Base-by-base conservation (phyloP, 1,284 basidiomycete genomes). In the Sporisorium iseilematis-ciliati region DNA sequence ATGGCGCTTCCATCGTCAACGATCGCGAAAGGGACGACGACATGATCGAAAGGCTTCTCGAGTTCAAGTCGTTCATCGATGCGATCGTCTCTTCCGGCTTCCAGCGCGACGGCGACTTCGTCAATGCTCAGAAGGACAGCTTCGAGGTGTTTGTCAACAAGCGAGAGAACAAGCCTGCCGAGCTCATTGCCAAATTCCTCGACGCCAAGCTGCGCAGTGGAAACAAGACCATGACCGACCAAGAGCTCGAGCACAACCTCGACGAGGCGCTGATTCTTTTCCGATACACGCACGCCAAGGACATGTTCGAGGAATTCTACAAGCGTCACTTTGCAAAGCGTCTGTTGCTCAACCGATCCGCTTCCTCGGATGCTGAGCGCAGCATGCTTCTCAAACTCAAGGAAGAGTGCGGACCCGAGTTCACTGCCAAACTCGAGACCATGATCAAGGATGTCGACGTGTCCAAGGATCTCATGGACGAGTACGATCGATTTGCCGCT, bases 101-200 rank as follows among this genome's bases (percentile, higher is more conserved):
- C 57, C 48, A 52, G 56, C 62, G 63, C 14, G 82, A 85, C 29
- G 53, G 61, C 7, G 79, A 81, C 10, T 86, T 87, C 62, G 66
- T 65, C 18, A 75, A 88, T 63, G 86, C 87, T 1, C 84, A 88
- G 41, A 84, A 88, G 42, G 91, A 93, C 65, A 92, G 92, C 0
- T 95, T 97, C 86, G 88, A 90, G n/a, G 86, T 85, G 14, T 94
- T 93, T 38, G 92, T 98, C 87, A 92, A 92, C 81, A 88, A 89
- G 25, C 89, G 95, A 23, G 90, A 91, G 59, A 92, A 91, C 82
- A 95, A 93, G 75, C 94, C 94, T 5, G 95, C 96, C 0, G 95
- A 97, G 86, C 91, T 95, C 89, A 92, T 97, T 63, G 96, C 97
- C 12, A 95, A 94, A 83, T 91, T 93, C 82, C 88, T 98, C 43